Base-by-base conservation (phyloP, 179 eudicot genomes). In the Sideroxylon spinosum region DNA sequence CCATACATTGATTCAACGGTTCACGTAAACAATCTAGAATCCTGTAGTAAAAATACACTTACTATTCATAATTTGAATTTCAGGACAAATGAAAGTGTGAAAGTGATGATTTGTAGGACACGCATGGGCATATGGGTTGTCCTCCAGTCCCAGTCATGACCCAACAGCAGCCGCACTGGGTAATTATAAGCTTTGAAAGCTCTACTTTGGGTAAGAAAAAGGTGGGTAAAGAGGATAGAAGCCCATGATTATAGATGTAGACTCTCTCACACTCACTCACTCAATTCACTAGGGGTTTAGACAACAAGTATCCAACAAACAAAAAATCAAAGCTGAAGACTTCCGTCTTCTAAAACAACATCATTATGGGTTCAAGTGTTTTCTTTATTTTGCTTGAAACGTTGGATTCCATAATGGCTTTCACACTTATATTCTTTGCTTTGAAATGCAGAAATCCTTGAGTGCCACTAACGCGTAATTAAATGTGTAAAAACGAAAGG, bases 201-300 rank as follows among this genome's bases (percentile, higher is more conserved):
- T 52, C 16, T 10, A 52, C 25, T 57, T 16, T 6, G 62, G 56
- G 49, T 64, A 53, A 53, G 20, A 22, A 64, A 64, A 53, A 57
- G 25, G 9, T 46, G 73, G 16, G 28, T 44, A 25, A 56, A 74
- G 65, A 20, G 10, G 61, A 68, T 20, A 12, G 44, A 52, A 48
- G 12, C 68, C 61, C 64, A 81, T 77, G 79, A 81, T 81, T 77
- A 74, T 23, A 71, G 83, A 72, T 71, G 80, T 71, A 49, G 80
- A 76, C 76, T 52, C 6, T 10, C 12, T 52, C 56, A 9, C 56
- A 3, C 44, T 29, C 37, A 29, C 3, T 37, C 44, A 37, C 44
- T 37, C 44, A 37, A 37, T 37, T 73, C 50, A 0, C 73, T 53
- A 52, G 83, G 66, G 8, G 19, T 62, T 50, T 53, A 22, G 66